Conservation (phyloP, 2,329 filamentous ascomycete genomes). For the Huntiella abstrusa region DNA sequence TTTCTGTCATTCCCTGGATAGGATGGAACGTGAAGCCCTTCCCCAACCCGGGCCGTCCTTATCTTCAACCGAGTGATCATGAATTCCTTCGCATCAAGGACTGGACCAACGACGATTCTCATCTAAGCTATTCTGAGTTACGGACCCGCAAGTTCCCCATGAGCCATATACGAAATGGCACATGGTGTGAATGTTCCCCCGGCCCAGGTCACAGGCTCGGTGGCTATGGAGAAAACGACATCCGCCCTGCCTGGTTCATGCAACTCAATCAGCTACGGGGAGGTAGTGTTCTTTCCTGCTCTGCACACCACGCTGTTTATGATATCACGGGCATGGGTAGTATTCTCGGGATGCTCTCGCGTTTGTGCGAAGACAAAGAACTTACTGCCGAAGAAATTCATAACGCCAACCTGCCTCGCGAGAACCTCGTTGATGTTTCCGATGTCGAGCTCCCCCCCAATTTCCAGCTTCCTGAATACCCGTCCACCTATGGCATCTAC, state of each 20-base stretch:
- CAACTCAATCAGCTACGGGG: background rate
- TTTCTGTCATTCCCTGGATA: slow-evolving; percentile 3
- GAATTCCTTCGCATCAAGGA: background rate
- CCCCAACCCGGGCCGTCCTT: background rate
- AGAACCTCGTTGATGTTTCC: background rate
- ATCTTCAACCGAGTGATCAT: background rate
- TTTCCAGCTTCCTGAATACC: background rate
- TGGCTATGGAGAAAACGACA: background rate
- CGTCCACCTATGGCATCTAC: too few relatives aligned
- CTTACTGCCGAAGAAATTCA: background rate
- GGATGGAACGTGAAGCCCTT: background rate
- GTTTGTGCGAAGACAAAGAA: background rate
- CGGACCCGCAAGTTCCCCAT: background rate
- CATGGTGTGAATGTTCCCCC: background rate
- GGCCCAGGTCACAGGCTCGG: background rate
- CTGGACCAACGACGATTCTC: background rate
- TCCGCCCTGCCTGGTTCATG: background rate
- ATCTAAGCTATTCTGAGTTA: background rate
- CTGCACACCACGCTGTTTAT: background rate
- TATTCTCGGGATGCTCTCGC: background rate
- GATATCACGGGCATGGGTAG: background rate
- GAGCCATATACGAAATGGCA: background rate
- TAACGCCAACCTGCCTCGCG: background rate
- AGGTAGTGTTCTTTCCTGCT: background rate
- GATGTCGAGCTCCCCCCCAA: background rate